Conservation (phyloP, 2,329 filamentous ascomycete species). For the Claviceps quebecensis region DNA sequence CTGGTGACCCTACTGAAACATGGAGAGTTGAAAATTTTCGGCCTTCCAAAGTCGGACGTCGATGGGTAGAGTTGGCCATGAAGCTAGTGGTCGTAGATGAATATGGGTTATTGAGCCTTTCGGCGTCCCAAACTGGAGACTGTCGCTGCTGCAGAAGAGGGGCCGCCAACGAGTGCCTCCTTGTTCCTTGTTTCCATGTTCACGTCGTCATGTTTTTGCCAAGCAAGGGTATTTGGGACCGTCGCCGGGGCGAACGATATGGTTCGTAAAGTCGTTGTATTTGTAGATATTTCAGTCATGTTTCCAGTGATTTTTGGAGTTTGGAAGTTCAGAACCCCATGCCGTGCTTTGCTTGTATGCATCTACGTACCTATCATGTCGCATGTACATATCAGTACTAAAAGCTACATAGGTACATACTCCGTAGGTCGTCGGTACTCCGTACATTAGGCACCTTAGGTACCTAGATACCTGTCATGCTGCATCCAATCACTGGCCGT, state of each 20-base stretch:
- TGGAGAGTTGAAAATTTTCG: conserved; percentile 45
- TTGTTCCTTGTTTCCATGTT: not conserved
- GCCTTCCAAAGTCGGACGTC: conserved; percentile 32
- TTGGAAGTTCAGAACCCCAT: too few relatives aligned
- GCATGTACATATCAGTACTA: too few relatives aligned
- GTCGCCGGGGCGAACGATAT: not conserved
- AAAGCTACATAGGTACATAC: too few relatives aligned
- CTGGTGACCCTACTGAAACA: conserved; percentile 62
- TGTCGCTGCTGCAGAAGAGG: too few relatives aligned
- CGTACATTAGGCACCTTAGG: too few relatives aligned
- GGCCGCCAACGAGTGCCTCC: not conserved
- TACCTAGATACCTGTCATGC: too few relatives aligned
- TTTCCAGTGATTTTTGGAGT: too few relatives aligned
- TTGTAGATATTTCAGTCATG: too few relatives aligned
- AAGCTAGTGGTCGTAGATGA: conserved; percentile 40
- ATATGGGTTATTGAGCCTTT: conserved; percentile 44
- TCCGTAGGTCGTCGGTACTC: too few relatives aligned
- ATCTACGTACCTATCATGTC: too few relatives aligned
- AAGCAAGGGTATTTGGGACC: not conserved
- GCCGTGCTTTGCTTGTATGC: too few relatives aligned
- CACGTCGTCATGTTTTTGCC: not conserved
- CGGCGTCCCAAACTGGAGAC: conserved; percentile 32
- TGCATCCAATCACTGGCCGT: too few relatives aligned
- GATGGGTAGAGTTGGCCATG: conserved; percentile 65
- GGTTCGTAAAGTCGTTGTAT: not conserved